Conservation (phyloP, 2,329 filamentous ascomycete genomes). For the Calonectria hawksworthii region DNA sequence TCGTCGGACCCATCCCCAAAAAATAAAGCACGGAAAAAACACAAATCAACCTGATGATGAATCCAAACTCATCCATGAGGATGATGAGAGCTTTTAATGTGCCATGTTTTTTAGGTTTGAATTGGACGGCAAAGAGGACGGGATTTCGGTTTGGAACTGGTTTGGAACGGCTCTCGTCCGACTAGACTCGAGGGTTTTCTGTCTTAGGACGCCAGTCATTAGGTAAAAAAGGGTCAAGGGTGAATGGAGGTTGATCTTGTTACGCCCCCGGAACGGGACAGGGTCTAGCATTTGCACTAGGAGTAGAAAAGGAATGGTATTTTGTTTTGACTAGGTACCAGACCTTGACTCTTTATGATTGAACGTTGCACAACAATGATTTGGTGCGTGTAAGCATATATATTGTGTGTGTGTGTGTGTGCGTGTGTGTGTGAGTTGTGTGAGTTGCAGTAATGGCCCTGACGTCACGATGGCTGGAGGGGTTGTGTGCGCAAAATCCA, state of each 20-base stretch:
- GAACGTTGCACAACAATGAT: slow-evolving; percentile 21
- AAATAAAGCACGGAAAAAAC: slow-evolving; percentile 55
- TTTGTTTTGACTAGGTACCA: slow-evolving; percentile 47
- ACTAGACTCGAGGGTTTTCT: slow-evolving; percentile 19
- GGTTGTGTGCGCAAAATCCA: not conserved
- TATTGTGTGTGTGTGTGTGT: not conserved
- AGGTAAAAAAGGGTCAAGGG: slow-evolving; percentile 38
- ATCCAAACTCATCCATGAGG: slow-evolving; percentile 37
- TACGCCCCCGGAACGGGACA: slow-evolving; percentile 48
- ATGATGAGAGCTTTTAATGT: slow-evolving; percentile 40
- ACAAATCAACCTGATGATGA: slow-evolving; percentile 45
- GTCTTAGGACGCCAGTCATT: slow-evolving; percentile 46
- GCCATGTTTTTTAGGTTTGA: slow-evolving; percentile 25
- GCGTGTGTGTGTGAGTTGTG: not conserved
- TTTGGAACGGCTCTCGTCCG: slow-evolving; percentile 19
- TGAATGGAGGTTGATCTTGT: slow-evolving; percentile 47
- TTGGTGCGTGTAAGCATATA: not conserved
- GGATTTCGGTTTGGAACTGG: slow-evolving; percentile 11
- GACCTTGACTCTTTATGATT: slow-evolving; percentile 31
- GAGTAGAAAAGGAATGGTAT: slow-evolving; percentile 55
- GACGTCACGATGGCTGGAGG: slow-evolving; percentile 21
- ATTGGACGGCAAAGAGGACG: not conserved
- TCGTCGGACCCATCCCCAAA: slow-evolving; percentile 50
- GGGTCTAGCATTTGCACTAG: slow-evolving; percentile 54
- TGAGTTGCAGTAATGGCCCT: not conserved